A percentile compares a stretch with the other conserved stretches of the same genome.
Conservation (phyloP, 2,329 filamentous ascomycete species). For the Apiospora malaysiana region DNA sequence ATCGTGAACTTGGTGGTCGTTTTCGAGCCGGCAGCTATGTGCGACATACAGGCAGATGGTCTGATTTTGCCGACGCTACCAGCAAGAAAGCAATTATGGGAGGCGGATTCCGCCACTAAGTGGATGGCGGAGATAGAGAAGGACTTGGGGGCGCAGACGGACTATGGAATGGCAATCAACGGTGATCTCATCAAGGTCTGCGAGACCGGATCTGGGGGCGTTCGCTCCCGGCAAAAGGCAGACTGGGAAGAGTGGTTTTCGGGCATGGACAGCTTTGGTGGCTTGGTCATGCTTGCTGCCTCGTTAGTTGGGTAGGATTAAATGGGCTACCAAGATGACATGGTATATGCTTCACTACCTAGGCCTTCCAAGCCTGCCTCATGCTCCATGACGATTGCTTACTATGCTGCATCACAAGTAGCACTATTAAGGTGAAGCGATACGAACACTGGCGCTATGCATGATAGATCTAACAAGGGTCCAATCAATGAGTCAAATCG, state of each 20-base stretch:
- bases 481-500: too few species aligned
- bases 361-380: background rate
- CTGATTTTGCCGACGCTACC: constrained; percentile 50
- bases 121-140: constrained; percentile 43
- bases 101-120: constrained; percentile 42
- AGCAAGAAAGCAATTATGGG: constrained; percentile 49
- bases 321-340: background rate
- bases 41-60: constrained; percentile 38
- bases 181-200: constrained; percentile 42
- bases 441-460: too few species aligned
- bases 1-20: constrained; percentile 49
- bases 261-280: constrained; percentile 51
- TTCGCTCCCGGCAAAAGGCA: constrained; percentile 29
- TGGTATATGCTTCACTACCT: too few species aligned
- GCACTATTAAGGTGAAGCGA: too few species aligned
- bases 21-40: constrained; percentile 47
- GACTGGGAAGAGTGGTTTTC: constrained; percentile 53
- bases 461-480: too few species aligned
- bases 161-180: constrained; percentile 39
- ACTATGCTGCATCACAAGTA: background rate
- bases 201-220: background rate
- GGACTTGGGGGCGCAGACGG: constrained; percentile 30
- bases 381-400: background rate
- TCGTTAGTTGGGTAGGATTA: constrained; percentile 28
- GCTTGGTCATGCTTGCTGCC: constrained; percentile 52